Base-by-base conservation (phyloP, 106 monocot genomes). In the Narthecium ossifragum region DNA sequence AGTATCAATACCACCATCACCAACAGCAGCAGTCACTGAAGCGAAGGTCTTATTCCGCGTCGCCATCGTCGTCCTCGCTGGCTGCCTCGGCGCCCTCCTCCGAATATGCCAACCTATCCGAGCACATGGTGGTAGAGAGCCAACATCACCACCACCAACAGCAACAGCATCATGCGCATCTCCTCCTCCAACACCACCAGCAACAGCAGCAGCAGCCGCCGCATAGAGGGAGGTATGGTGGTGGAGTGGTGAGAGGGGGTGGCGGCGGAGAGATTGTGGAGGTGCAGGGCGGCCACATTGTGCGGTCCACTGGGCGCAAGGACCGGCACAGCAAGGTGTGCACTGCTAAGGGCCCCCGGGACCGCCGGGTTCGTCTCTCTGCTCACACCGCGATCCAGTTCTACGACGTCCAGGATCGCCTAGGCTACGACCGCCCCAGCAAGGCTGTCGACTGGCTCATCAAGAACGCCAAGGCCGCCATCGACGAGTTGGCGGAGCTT, bases 401-500 rank as follows among this genome's bases (percentile, higher is more conserved):
- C 88, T 92, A 92, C 69, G 92, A 92, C 65, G 92, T 92, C 23
- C 92, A 92, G 65, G 92, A 92, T 65, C 69, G 92, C 33, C 88
- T 92, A 2, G 88, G 92, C 49, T 92, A 92, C 55, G 92, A 92
- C 71, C 78, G 92, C 4, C 92, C 92, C 34, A 88, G 88, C 81
- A 92, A 92, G 55, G 92, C 92, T 47, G 92, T 88, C 31, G 92
- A 92, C 39, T 92, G 92, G 92, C 80, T 92, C 53, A 92, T 92
- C 39, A 81, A 79, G 70, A 81, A 92, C 32, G 84, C 92, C 20
- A 88, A 85, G 64, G 45, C 80, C 43, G 84, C 92, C 53, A 92
- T 92, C 51, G 92, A 84, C 64, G 78, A 85, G 64, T 76, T 92
- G 60, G 92, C 78, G 0, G 72, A 76, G 69, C 82, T 82, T 26